A percentile compares a stretch with the other conserved stretches of the same genome.
Evolutionary conservation across 2,329 filamentous ascomycete species (phyloP).

Genomic region (Botryotinia calthae): DNA sequence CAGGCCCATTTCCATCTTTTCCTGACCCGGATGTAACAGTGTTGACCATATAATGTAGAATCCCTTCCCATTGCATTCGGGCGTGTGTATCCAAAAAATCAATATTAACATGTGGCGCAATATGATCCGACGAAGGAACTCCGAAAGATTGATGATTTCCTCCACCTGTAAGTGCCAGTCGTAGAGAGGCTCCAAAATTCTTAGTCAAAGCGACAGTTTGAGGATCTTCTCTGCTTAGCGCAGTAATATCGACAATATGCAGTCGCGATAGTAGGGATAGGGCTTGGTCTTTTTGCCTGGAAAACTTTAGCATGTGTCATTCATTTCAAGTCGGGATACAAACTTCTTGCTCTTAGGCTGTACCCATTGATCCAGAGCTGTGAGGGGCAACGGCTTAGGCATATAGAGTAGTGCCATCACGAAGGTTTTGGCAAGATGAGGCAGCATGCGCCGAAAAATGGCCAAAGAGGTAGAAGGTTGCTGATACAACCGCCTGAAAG

Average conservation of each 20-base stretch:
- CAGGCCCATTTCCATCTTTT: constrained; percentile 54
- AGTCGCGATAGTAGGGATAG: constrained; percentile 77
- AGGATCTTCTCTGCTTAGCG: constrained; percentile 58
- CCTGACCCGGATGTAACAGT: constrained; percentile 58
- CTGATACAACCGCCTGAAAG: constrained; percentile 88
- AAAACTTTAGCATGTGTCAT: constrained; percentile 22
- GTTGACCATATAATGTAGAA: constrained; percentile 91
- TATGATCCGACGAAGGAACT: constrained; percentile 68
- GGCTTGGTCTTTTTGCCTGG: constrained; percentile 77
- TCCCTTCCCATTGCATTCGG: constrained; percentile 88
- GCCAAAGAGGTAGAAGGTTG: constrained; percentile 94
- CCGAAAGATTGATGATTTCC: constrained; percentile 87
- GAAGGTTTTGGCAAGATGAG: constrained; percentile 89
- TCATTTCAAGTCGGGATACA: constrained; percentile 25
- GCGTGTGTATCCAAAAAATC: constrained; percentile 81
- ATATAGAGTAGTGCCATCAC: constrained; percentile 96
- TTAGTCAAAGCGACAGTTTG: constrained; percentile 74
- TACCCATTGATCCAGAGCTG: constrained; percentile 83
- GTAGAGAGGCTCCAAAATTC: constrained; percentile 80
- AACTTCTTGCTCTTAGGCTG: constrained; percentile 62
- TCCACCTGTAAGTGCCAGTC: constrained; percentile 82
- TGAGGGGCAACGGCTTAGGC: constrained; percentile 72
- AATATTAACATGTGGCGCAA: constrained; percentile 63
- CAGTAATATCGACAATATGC: constrained; percentile 75
- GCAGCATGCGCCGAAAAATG: constrained; percentile 95